Percentiles rank a stretch among this genome's conserved stretches.
Evolutionary conservation across 306 rosid genomes (phyloP).

Genomic region (Quercus agrifolia): DNA sequence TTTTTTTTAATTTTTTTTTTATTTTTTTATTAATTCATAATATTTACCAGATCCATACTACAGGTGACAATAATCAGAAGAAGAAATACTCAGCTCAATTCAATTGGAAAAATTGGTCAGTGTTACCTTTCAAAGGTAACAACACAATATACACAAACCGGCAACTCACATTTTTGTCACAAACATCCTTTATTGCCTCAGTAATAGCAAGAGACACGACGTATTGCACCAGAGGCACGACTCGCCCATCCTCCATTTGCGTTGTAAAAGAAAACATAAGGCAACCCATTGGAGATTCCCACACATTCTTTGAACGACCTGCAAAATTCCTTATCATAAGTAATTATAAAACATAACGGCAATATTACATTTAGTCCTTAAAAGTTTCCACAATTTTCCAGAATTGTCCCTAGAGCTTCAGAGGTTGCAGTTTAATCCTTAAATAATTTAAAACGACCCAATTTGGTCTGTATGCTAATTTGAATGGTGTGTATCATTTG

Average conservation of each 20-base stretch:
- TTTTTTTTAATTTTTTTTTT: background rate
- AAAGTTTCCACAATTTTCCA: too few relatives aligned
- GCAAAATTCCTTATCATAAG: conserved; percentile 15
- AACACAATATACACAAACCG: conserved; percentile 7
- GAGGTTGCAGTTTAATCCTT: too few relatives aligned
- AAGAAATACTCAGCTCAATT: background rate
- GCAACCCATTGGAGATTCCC: conserved; percentile 91
- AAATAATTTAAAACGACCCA: too few relatives aligned
- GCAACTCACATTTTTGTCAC: conserved; percentile 61
- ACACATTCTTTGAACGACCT: conserved; percentile 90
- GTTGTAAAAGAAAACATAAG: conserved; percentile 80
- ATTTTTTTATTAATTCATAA: background rate
- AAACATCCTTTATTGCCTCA: conserved; percentile 77
- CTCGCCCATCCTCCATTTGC: conserved; percentile 85
- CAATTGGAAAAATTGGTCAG: background rate
- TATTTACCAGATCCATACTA: background rate
- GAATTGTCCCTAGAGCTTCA: too few relatives aligned
- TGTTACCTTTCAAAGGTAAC: background rate
- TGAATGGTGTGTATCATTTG: too few relatives aligned
- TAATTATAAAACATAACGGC: background rate
- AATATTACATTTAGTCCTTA: background rate
- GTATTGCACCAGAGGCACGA: conserved; percentile 79
- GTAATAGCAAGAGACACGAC: conserved; percentile 86
- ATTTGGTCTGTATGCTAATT: too few relatives aligned
- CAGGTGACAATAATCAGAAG: background rate